Percentiles rank a stretch among this genome's conserved stretches.
Conservation (phyloP, 2,329 filamentous ascomycete species). For the Thielaviopsis ethacetica region DNA sequence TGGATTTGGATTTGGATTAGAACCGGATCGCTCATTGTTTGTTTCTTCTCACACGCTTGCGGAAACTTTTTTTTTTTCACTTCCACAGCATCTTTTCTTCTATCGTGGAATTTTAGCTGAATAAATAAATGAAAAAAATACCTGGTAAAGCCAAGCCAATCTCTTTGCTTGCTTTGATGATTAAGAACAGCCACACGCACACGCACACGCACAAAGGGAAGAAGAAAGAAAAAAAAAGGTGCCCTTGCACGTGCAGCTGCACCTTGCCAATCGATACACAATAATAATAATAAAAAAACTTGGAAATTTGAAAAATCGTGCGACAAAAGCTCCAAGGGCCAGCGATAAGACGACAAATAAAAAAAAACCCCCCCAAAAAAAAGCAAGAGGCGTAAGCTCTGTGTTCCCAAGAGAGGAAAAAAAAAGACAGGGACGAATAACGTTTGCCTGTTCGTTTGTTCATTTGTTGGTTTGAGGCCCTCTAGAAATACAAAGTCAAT, state of each 20-base stretch:
- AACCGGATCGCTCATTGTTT: too few relatives aligned
- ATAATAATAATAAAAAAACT: neutral
- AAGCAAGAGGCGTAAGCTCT: neutral
- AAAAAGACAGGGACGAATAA: too few relatives aligned
- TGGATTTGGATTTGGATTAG: too few relatives aligned
- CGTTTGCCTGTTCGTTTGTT: too few relatives aligned
- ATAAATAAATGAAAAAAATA: too few relatives aligned
- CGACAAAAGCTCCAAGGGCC: neutral
- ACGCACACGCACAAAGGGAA: neutral
- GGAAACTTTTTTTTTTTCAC: too few relatives aligned
- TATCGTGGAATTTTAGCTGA: too few relatives aligned
- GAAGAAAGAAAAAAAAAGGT: neutral
- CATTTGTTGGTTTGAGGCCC: neutral
- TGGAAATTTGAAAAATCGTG: neutral
- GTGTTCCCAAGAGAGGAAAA: too few relatives aligned
- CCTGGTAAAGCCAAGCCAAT: too few relatives aligned
- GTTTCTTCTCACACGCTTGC: too few relatives aligned
- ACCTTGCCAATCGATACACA: neutral
- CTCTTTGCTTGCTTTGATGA: too few relatives aligned
- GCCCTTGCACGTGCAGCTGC: neutral
- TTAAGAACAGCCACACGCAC: neutral
- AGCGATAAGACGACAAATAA: neutral
- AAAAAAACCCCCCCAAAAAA: neutral
- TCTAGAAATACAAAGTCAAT: neutral
- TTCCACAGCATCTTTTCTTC: too few relatives aligned